These are phyloP conservation scores for Austroboletus niveus DNA, from an alignment of 1,284 basidiomycete species.

Conservation along the genomic window DNA sequence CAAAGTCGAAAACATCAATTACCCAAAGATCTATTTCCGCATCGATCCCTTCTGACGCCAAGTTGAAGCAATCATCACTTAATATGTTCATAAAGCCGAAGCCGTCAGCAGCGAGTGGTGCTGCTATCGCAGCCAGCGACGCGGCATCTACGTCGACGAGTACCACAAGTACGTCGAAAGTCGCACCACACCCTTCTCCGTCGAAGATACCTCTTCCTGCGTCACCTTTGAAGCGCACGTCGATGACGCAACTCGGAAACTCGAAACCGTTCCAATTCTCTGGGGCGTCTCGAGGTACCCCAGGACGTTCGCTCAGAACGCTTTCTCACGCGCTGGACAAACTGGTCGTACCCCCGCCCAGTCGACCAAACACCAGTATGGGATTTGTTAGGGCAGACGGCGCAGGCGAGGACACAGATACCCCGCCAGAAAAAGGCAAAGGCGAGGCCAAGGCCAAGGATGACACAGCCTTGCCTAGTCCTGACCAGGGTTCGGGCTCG, in stretches of 20 bases:
- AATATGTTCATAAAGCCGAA: constrained; percentile 23
- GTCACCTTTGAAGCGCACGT: constrained; percentile 17
- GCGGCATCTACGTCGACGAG: constrained; percentile 2
- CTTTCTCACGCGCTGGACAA: constrained; percentile 62
- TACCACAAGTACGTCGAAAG: constrained; percentile 1
- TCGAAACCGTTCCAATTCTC: constrained; percentile 3
- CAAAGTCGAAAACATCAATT: constrained; percentile 6
- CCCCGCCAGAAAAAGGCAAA: constrained; percentile 11
- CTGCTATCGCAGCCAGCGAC: background rate
- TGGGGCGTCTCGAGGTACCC: background rate
- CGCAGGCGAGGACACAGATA: constrained; percentile 14
- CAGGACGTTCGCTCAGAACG: constrained; percentile 37
- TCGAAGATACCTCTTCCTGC: constrained; percentile 30
- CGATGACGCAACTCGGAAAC: constrained; percentile 5
- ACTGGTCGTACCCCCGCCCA: constrained; percentile 57
- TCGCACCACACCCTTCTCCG: constrained; percentile 11
- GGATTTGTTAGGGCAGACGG: constrained; percentile 46
- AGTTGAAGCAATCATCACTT: constrained; percentile 30
- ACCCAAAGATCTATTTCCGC: constrained; percentile 9
- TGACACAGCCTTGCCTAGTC: constrained; percentile 15
- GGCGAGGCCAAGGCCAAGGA: constrained; percentile 25
- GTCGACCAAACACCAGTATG: constrained; percentile 61
- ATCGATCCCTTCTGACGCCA: constrained; percentile 16
- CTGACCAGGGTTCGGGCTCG: constrained; percentile 1
- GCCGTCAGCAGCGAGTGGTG: background rate